These are phyloP conservation scores for Sarcocystis neurona DNA, from an alignment of 169 alveolate species.

Conservation along the genomic window DNA sequence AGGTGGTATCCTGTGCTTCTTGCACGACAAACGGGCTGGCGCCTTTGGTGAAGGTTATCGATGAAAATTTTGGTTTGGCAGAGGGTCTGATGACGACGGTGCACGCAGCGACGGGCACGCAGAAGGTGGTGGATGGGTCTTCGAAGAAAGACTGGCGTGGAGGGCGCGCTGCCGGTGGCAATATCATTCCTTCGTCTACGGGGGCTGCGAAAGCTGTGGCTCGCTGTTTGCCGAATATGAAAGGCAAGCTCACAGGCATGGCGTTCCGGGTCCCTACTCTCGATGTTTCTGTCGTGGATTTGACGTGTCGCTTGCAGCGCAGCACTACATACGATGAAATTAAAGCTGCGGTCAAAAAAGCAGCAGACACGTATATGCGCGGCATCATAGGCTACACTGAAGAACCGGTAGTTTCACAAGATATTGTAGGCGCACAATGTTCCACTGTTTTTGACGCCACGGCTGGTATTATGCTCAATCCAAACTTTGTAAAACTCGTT, in stretches of 20 bases:
- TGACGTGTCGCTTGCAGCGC: constrained; percentile 93
- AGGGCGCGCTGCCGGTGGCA: constrained; percentile 96
- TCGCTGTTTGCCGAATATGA: constrained; percentile 95
- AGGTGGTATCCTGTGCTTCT: constrained; percentile 97
- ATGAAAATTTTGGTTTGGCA: constrained; percentile 96
- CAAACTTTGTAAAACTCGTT: constrained; percentile 94
- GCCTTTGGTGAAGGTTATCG: constrained; percentile 95
- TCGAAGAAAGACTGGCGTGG: constrained; percentile 99
- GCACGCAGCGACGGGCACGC: constrained; percentile 98
- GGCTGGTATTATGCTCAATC: constrained; percentile 97
- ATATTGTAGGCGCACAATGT: constrained; percentile 91
- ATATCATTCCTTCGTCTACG: constrained; percentile 98
- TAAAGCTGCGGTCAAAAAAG: constrained; percentile 90
- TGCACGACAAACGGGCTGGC: constrained; percentile 99
- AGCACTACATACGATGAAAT: constrained; percentile 92
- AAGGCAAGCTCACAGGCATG: constrained; percentile 99
- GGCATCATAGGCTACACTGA: constrained; percentile 96
- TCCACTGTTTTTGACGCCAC: constrained; percentile 95
- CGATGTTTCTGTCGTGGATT: constrained; percentile 97
- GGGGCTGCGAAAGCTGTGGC: constrained; percentile 99
- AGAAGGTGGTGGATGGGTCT: constrained; percentile 98
- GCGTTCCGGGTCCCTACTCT: constrained; percentile 98
- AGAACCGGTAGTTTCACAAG: constrained; percentile 94
- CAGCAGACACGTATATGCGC: constrained; percentile 88
- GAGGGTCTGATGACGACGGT: constrained; percentile 99